phyloP scores from a whole-genome alignment of 495 filamentous ascomycete species.

The Daldinia childiae region DNA sequence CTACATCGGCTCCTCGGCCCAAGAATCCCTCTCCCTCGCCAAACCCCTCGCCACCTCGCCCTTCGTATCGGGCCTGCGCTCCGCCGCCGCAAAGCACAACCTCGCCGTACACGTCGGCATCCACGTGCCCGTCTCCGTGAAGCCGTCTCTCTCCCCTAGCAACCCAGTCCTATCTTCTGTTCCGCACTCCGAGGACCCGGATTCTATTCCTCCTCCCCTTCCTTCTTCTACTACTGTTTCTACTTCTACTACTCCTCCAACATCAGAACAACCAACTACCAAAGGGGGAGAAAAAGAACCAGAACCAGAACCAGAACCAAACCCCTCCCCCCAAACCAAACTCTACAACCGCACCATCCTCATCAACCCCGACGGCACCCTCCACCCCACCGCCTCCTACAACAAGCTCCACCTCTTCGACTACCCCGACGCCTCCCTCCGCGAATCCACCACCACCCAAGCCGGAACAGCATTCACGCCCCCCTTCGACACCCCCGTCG shows the following conservation, averaged over 20 bases:
- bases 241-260: neutral
- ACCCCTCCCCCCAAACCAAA: slow-evolving; percentile 25
- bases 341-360: slow-evolving; percentile 60
- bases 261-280: neutral
- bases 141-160: slow-evolving; percentile 4
- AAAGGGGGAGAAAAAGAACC: too few species aligned
- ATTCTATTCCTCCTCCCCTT: too few species aligned
- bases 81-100: slow-evolving; percentile 65
- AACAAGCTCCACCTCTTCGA: slow-evolving; percentile 69
- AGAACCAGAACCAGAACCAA: too few species aligned
- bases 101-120: slow-evolving; percentile 89
- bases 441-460: slow-evolving; percentile 48
- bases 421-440: slow-evolving; percentile 40
- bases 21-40: slow-evolving; percentile 74
- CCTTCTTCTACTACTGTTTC: too few species aligned
- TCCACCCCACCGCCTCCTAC: slow-evolving; percentile 48
- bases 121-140: slow-evolving; percentile 73
- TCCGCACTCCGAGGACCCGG: slow-evolving; percentile 19
- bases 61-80: slow-evolving; percentile 78
- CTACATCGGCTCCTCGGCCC: slow-evolving; percentile 76
- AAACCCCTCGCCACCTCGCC: slow-evolving; percentile 59
- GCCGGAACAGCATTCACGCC: slow-evolving; percentile 53
- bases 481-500: slow-evolving; percentile 78
- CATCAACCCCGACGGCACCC: slow-evolving; percentile 53
- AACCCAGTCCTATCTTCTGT: slow-evolving; percentile 20